These are phyloP conservation scores for Xylaria bambusicola DNA, from an alignment of 495 filamentous ascomycete species.

Conservation along the genomic window DNA sequence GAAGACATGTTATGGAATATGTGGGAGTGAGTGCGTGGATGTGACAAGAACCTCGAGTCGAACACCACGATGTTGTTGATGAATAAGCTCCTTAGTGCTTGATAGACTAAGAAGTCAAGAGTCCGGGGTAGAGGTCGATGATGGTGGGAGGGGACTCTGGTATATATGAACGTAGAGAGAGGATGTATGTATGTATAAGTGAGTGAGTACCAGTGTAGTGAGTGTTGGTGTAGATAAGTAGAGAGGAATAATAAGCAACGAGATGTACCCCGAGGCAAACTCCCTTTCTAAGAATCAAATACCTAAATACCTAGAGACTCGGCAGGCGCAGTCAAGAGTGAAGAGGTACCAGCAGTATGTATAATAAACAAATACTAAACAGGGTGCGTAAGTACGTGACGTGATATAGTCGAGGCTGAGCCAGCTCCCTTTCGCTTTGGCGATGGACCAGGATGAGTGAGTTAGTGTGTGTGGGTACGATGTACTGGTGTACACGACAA, in stretches of 20 bases:
- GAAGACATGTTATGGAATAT: constrained; percentile 38
- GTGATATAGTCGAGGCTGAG: constrained; percentile 37
- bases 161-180: constrained; percentile 13
- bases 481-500: not conserved
- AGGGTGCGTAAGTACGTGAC: constrained; percentile 32
- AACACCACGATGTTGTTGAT: constrained; percentile 18
- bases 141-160: constrained; percentile 3
- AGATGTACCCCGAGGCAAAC: constrained; percentile 39
- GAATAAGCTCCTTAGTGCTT: constrained; percentile 11
- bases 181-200: not conserved
- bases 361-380: constrained; percentile 23
- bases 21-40: constrained; percentile 4
- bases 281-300: constrained; percentile 31
- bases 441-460: constrained; percentile 16
- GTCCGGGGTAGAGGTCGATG: not conserved
- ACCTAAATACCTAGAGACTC: constrained; percentile 16
- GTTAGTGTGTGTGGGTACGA: not conserved
- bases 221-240: constrained; percentile 16
- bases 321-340: constrained; percentile 25
- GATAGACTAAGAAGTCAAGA: constrained; percentile 4
- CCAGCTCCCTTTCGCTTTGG: constrained; percentile 24
- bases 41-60: constrained; percentile 18
- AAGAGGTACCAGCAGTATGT: constrained; percentile 16
- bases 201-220: not conserved
- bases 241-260: constrained; percentile 17